Evolutionary conservation across 2,329 filamentous ascomycete genomes (phyloP).

Genomic region (Claviceps sp.): DNA sequence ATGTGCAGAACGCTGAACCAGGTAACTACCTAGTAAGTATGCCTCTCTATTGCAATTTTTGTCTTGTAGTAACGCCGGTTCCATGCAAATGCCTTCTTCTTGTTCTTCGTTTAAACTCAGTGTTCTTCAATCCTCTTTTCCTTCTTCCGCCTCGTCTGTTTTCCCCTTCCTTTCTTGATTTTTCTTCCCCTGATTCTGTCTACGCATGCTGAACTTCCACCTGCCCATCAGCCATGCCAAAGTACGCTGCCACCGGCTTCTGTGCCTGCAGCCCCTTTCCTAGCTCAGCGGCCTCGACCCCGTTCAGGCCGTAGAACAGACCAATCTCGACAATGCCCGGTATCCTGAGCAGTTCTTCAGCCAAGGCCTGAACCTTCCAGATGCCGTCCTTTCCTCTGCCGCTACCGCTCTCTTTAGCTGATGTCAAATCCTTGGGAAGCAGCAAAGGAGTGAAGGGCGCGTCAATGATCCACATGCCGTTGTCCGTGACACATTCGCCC

Average conservation of each 20-base stretch:
- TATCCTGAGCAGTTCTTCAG: conserved; percentile 62
- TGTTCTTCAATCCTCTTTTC: neutral
- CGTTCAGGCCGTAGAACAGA: conserved; percentile 74
- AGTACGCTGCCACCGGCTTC: conserved; percentile 89
- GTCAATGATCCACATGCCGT: conserved; percentile 69
- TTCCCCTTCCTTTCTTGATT: neutral
- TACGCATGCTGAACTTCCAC: conserved; percentile 23
- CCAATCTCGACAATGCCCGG: conserved; percentile 86
- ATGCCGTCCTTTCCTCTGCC: conserved; percentile 34
- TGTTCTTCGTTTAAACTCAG: neutral
- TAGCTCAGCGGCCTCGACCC: conserved; percentile 43
- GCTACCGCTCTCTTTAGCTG: conserved; percentile 32
- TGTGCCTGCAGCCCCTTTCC: conserved; percentile 57
- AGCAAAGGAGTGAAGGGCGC: conserved; percentile 71
- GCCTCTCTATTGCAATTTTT: neutral
- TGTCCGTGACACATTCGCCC: conserved; percentile 54
- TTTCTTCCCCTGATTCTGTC: neutral
- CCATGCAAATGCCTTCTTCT: neutral
- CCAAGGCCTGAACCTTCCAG: conserved; percentile 71
- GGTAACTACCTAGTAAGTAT: too few species aligned
- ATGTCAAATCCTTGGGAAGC: conserved; percentile 38
- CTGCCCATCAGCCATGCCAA: conserved; percentile 72
- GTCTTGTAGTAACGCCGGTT: neutral
- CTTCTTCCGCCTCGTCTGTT: neutral
- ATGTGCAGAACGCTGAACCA: too few species aligned